phyloP scores from a whole-genome alignment of 495 filamentous ascomycete species.

The Echria macrotheca region DNA sequence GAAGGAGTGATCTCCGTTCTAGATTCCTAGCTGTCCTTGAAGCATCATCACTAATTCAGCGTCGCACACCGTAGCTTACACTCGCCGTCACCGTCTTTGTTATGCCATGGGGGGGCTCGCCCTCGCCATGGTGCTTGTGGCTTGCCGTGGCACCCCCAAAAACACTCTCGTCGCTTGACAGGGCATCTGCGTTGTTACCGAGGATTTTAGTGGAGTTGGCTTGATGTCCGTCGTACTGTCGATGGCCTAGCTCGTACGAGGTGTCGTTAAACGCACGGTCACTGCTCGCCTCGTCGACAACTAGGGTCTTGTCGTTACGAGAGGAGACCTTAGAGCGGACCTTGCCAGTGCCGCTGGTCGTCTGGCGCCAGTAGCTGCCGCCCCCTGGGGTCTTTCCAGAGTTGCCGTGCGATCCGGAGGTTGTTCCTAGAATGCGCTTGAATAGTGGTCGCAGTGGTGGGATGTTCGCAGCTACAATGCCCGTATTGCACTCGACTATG shows the following conservation, averaged over 20 bases:
- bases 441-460: constrained; percentile 16
- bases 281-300: constrained; percentile 7
- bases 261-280: constrained; percentile 8
- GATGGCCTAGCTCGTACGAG: neutral
- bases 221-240: neutral
- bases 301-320: neutral
- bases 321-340: neutral
- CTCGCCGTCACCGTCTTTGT: too few species aligned
- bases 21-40: too few species aligned
- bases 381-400: neutral
- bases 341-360: neutral
- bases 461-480: constrained; percentile 16
- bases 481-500: constrained; percentile 16
- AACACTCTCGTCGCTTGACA: constrained; percentile 6
- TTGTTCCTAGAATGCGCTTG: constrained; percentile 14
- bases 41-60: too few species aligned
- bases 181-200: neutral
- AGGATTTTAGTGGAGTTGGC: neutral
- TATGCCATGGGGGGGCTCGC: too few species aligned
- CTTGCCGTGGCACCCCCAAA: too few species aligned
- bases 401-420: constrained; percentile 1
- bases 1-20: too few species aligned
- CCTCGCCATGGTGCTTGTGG: neutral
- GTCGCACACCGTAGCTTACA: too few species aligned
- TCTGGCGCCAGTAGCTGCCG: neutral